Percentiles rank a stretch among this genome's conserved stretches.
Evolutionary conservation across 2,329 filamentous ascomycete genomes (phyloP).

Genomic region (Epicoccum sorghinum): DNA sequence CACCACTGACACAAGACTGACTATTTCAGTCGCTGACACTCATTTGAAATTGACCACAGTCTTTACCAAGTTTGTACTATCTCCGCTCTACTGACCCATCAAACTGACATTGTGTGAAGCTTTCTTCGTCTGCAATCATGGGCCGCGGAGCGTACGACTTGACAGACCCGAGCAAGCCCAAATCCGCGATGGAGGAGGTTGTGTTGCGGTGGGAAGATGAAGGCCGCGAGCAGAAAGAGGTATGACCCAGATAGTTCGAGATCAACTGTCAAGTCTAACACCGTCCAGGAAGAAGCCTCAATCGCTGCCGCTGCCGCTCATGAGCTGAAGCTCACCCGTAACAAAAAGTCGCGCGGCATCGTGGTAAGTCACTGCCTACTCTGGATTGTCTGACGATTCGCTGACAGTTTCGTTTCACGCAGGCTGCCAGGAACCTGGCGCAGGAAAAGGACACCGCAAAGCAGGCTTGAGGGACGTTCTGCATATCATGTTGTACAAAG

Average conservation of each 20-base stretch:
- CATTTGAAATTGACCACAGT: too few relatives aligned
- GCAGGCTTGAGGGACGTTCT: too few relatives aligned
- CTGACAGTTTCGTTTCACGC: too few relatives aligned
- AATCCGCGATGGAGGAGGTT: conserved; percentile 8
- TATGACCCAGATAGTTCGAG: background rate
- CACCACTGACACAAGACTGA: too few relatives aligned
- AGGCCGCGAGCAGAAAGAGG: conserved; percentile 8
- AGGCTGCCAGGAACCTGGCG: too few relatives aligned
- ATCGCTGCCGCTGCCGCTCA: background rate
- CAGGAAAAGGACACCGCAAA: too few relatives aligned
- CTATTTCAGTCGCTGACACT: too few relatives aligned
- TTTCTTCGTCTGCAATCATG: conserved; percentile 11
- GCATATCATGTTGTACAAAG: too few relatives aligned
- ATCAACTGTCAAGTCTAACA: background rate
- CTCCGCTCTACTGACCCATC: too few relatives aligned
- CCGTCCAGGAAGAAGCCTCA: background rate
- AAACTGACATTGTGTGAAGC: too few relatives aligned
- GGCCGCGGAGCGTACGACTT: conserved; percentile 29
- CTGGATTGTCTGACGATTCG: background rate
- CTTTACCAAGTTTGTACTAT: too few relatives aligned
- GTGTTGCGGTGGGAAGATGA: conserved; percentile 5
- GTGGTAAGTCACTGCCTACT: conserved; percentile 8
- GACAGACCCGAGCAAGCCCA: conserved; percentile 2
- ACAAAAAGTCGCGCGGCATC: conserved; percentile 19
- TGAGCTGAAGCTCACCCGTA: conserved; percentile 11